Percentiles rank a stretch among this genome's conserved stretches.
Conservation (phyloP, 2,329 filamentous ascomycete genomes). For the Paecilomyces formosus region DNA sequence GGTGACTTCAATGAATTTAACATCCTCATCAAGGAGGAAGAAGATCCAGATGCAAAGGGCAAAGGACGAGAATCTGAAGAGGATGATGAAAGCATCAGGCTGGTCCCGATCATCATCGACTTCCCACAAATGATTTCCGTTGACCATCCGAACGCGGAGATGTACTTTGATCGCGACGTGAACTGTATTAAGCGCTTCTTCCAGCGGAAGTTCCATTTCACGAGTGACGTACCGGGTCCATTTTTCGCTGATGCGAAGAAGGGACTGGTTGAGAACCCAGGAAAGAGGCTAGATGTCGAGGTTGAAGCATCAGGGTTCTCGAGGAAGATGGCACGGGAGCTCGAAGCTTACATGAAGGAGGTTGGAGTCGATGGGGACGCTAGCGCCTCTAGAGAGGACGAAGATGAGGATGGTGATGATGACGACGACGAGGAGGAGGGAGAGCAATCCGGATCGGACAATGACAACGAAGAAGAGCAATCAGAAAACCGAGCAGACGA, state of each 20-base stretch:
- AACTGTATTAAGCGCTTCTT: conserved; percentile 95
- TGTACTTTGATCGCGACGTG: conserved; percentile 96
- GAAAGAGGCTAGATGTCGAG: conserved; percentile 70
- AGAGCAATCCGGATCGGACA: conserved; percentile 20
- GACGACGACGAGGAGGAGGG: conserved; percentile 35
- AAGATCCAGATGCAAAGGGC: conserved; percentile 24
- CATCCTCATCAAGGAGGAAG: conserved; percentile 78
- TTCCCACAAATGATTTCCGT: conserved; percentile 98
- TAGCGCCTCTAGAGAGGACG: conserved; percentile 22
- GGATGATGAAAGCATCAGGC: conserved; percentile 37
- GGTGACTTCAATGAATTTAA: conserved; percentile 99
- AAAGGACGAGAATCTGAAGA: conserved; percentile 30
- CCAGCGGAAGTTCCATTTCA: conserved; percentile 78
- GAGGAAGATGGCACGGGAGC: conserved; percentile 91
- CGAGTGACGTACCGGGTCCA: conserved; percentile 71
- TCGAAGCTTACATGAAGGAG: conserved; percentile 82
- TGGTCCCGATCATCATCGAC: conserved; percentile 85
- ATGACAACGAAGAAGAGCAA: conserved; percentile 25
- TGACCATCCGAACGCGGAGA: conserved; percentile 86
- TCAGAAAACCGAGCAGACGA: conserved; percentile 7
- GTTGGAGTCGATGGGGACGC: conserved; percentile 53
- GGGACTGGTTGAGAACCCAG: conserved; percentile 53
- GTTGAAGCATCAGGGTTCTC: conserved; percentile 93
- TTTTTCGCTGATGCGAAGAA: conserved; percentile 81
- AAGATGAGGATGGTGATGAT: conserved; percentile 29